These are phyloP conservation scores for Magnusiomyces suaveolens DNA, from an alignment of 1,139 yeast genomes.

Conservation along the genomic window DNA sequence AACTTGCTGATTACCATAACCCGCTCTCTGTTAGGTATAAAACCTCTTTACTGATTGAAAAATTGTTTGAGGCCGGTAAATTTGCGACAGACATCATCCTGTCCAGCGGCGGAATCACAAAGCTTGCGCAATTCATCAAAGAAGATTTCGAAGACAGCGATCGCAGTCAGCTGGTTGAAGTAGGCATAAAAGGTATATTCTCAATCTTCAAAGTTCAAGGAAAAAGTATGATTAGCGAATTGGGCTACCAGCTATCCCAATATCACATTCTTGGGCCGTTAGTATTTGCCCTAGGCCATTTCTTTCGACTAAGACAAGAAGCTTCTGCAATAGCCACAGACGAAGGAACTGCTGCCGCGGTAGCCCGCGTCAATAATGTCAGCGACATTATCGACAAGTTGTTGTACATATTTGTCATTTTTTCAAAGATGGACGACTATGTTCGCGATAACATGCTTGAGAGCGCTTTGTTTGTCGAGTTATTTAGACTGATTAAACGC, in stretches of 20 bases:
- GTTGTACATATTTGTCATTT: not conserved
- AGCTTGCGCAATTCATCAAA: slow-evolving; percentile 44
- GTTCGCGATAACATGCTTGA: not conserved
- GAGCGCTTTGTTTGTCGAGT: not conserved
- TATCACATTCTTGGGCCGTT: not conserved
- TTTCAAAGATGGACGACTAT: slow-evolving; percentile 1
- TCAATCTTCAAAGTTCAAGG: slow-evolving; percentile 29
- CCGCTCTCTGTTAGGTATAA: slow-evolving; percentile 36
- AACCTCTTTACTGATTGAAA: slow-evolving; percentile 39
- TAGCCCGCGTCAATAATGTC: not conserved
- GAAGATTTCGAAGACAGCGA: slow-evolving; percentile 44
- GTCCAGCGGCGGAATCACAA: slow-evolving; percentile 48
- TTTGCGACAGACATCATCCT: slow-evolving; percentile 43
- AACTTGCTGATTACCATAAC: slow-evolving; percentile 36
- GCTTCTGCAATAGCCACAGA: not conserved
- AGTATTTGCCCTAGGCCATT: not conserved
- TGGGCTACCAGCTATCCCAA: not conserved
- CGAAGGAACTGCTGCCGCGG: not conserved
- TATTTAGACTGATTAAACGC: not conserved
- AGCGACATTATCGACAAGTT: not conserved
- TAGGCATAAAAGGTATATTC: slow-evolving; percentile 40
- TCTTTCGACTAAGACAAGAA: not conserved
- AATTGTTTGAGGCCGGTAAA: slow-evolving; percentile 34
- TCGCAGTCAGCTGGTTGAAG: slow-evolving; percentile 35
- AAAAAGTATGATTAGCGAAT: not conserved